A percentile compares a stretch with the other conserved stretches of the same genome.
These are phyloP conservation scores for Citrus sinensis DNA, from an alignment of 345 rosid genomes.

Conservation along the genomic window DNA sequence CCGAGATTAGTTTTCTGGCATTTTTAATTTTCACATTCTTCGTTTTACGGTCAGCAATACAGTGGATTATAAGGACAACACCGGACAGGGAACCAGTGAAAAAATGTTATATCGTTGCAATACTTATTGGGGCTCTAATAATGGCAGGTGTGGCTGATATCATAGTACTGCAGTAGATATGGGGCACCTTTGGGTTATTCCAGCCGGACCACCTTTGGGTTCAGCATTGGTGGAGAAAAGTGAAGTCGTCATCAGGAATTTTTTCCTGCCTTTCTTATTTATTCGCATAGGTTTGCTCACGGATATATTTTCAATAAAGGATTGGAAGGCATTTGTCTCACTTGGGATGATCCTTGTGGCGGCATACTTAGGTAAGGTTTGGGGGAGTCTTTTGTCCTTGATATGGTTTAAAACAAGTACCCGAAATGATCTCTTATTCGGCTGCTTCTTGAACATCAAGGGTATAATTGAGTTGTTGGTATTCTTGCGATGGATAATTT, in stretches of 20 bases:
- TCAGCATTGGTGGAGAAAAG: constrained; percentile 22
- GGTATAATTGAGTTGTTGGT: constrained; percentile 19
- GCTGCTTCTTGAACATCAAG: constrained; percentile 21
- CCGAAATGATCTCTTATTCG: constrained; percentile 20
- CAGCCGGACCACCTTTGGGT: constrained; percentile 33
- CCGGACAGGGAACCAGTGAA: constrained; percentile 24
- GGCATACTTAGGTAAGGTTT: not conserved
- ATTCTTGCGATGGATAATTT: not conserved
- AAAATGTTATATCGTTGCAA: not conserved
- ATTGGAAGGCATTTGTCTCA: not conserved
- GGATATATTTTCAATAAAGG: not conserved
- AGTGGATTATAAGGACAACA: constrained; percentile 5
- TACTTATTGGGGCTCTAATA: constrained; percentile 7
- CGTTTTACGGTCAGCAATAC: constrained; percentile 10
- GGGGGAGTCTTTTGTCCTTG: constrained; percentile 8
- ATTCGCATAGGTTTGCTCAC: constrained; percentile 8
- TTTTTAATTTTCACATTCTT: not conserved
- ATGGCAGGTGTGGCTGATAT: constrained; percentile 7
- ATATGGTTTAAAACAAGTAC: not conserved
- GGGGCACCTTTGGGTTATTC: constrained; percentile 4
- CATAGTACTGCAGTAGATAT: not conserved
- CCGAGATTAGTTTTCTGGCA: constrained; percentile 6
- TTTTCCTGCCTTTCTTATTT: constrained; percentile 29
- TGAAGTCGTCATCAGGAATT: constrained; percentile 18
- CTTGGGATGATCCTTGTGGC: not conserved